phyloP scores from a whole-genome alignment of 75 land plant genomes.

The Pinus taeda region DNA sequence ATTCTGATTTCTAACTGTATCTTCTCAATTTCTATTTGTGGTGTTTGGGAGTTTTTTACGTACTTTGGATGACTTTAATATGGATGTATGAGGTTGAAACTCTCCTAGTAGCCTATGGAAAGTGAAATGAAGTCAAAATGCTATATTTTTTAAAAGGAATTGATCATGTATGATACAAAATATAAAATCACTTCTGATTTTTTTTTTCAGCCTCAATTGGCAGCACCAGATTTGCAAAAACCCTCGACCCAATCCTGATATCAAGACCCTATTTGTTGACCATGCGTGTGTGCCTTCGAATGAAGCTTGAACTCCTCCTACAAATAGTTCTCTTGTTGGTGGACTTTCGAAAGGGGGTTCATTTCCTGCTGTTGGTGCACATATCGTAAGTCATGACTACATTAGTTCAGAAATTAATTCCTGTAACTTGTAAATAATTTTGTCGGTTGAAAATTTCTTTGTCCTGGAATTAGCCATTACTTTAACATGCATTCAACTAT shows the following conservation, averaged over 20 bases:
- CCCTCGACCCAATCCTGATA: slow-evolving; percentile 26
- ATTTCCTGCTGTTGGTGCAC: slow-evolving; percentile 21
- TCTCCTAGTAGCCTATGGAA: no score
- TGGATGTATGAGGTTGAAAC: not conserved
- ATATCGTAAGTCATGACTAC: slow-evolving; percentile 12
- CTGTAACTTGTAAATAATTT: not conserved
- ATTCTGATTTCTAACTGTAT: no score
- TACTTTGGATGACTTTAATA: not conserved
- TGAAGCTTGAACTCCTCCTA: slow-evolving; percentile 18
- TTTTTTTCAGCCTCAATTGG: slow-evolving; percentile 18
- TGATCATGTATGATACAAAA: not conserved
- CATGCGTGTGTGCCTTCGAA: slow-evolving; percentile 20
- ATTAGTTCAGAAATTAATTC: not conserved
- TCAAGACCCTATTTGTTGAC: slow-evolving; percentile 23
- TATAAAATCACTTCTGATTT: not conserved
- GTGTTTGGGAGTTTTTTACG: not conserved
- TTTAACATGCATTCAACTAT: not conserved
- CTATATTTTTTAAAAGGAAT: not conserved
- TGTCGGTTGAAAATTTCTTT: not conserved
- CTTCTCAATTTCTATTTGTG: no score
- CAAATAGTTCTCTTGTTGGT: slow-evolving; percentile 14
- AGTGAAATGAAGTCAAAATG: not conserved
- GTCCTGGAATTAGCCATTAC: not conserved
- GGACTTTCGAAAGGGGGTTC: slow-evolving; percentile 9
- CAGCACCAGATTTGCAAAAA: slow-evolving; percentile 31